Evolutionary conservation across 306 rosid genomes (phyloP).

Genomic region (Begonia peltatifolia): DNA sequence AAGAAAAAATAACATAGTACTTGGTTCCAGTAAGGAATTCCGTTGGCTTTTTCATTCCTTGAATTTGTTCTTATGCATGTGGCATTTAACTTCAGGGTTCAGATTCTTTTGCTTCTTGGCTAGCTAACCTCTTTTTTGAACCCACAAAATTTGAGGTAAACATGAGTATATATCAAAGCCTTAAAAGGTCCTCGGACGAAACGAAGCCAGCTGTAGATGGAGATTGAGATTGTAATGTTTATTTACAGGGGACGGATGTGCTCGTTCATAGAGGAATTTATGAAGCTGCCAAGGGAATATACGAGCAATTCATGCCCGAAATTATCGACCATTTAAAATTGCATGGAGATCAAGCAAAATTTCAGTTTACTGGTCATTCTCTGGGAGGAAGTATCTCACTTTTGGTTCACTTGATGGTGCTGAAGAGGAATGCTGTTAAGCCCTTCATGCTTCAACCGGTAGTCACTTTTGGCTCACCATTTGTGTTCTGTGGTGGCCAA

Average conservation of each 20-base stretch:
- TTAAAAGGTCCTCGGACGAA: neutral
- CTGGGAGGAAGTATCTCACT: conserved; percentile 95
- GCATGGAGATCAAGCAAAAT: conserved; percentile 58
- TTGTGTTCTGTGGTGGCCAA: conserved; percentile 82
- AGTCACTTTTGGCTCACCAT: conserved; percentile 85
- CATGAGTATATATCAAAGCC: neutral
- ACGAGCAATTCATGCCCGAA: conserved; percentile 71
- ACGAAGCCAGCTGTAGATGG: neutral
- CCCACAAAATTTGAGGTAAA: conserved; percentile 86
- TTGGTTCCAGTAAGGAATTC: no score
- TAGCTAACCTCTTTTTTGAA: conserved; percentile 89
- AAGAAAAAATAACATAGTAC: no score
- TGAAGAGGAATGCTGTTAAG: conserved; percentile 39
- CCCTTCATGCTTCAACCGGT: conserved; percentile 61
- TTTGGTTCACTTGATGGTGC: conserved; percentile 71
- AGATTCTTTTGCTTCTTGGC: conserved; percentile 84
- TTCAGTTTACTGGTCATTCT: conserved; percentile 86
- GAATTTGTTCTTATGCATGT: no score
- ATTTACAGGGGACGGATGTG: conserved; percentile 48
- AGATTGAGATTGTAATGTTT: neutral
- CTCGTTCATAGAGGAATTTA: conserved; percentile 92
- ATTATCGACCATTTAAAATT: conserved; percentile 49
- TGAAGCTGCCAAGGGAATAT: conserved; percentile 92
- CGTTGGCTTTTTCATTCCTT: no score
- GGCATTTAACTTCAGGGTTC: conserved; percentile 49